These are phyloP conservation scores for Telopea speciosissima DNA, from an alignment of 177 flowering plant genomes.

Conservation along the genomic window DNA sequence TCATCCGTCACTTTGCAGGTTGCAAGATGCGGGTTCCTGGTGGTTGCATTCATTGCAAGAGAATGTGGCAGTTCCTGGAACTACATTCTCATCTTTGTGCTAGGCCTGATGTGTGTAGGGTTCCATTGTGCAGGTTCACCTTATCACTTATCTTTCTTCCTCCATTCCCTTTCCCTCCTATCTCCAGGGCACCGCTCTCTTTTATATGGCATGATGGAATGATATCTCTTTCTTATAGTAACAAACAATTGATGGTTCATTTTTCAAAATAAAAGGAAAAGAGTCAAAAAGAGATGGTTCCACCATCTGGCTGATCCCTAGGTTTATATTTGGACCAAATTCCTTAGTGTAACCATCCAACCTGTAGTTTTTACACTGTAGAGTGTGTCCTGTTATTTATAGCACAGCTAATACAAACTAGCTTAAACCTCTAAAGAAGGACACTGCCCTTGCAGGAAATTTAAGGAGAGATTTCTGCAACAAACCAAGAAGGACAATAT, in stretches of 20 bases:
- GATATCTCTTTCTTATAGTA: too few species aligned
- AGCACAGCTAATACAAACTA: too few species aligned
- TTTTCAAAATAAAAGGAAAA: too few species aligned
- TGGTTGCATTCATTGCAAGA: slow-evolving; percentile 82
- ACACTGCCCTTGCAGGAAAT: slow-evolving; percentile 41
- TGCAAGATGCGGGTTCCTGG: slow-evolving; percentile 76
- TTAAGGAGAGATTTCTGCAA: slow-evolving; percentile 50
- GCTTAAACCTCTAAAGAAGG: neutral
- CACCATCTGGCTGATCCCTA: neutral
- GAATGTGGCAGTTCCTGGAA: slow-evolving; percentile 95
- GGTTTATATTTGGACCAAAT: neutral
- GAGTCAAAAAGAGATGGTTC: too few species aligned
- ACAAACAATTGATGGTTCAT: too few species aligned
- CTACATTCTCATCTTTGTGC: slow-evolving; percentile 78
- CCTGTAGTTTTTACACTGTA: too few species aligned
- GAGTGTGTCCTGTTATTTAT: too few species aligned
- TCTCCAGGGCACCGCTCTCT: neutral
- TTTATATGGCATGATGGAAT: neutral
- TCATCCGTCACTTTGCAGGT: slow-evolving; percentile 78
- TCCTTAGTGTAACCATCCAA: too few species aligned
- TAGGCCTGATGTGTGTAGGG: slow-evolving; percentile 51
- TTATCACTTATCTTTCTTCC: neutral
- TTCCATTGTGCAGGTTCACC: slow-evolving; percentile 74
- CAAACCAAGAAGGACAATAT: slow-evolving; percentile 79
- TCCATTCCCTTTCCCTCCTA: neutral